phyloP scores from a whole-genome alignment of 441 rosid species.

The Adansonia madagascariensis region DNA sequence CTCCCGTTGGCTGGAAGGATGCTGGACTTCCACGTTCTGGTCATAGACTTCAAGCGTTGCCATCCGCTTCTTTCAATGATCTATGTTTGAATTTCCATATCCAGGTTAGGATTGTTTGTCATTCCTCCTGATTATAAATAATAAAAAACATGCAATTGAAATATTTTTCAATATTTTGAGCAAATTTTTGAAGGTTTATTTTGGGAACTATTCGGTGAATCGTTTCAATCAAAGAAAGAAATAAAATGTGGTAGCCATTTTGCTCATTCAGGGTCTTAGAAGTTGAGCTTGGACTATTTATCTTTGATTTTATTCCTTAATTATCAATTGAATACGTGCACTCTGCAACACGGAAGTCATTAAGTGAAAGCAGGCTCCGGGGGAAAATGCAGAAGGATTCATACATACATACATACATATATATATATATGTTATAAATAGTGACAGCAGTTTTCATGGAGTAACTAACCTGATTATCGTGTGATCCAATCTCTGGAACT shows the following conservation, averaged over 20 bases:
- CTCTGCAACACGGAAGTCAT: background rate
- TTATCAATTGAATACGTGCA: constrained; percentile 1
- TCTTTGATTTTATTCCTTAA: background rate
- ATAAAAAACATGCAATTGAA: constrained; percentile 26
- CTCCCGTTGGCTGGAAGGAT: constrained; percentile 17
- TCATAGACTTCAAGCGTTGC: constrained; percentile 31
- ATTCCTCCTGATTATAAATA: constrained; percentile 41
- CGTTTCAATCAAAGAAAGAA: background rate
- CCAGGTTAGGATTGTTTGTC: constrained; percentile 44
- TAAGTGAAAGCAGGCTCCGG: background rate
- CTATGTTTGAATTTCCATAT: constrained; percentile 44
- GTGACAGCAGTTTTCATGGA: background rate
- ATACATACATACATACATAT: background rate
- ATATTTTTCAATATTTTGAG: constrained; percentile 22
- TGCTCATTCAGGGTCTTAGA: constrained; percentile 4
- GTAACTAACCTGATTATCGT: constrained; percentile 38
- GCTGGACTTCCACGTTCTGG: constrained; percentile 24
- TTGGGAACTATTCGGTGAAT: background rate
- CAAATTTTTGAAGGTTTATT: constrained; percentile 11
- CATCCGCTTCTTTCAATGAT: constrained; percentile 28
- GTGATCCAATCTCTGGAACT: constrained; percentile 11
- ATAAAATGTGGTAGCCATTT: too few relatives aligned
- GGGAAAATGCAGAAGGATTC: background rate
- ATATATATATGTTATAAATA: background rate
- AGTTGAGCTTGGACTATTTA: background rate